Evolutionary conservation across 2,329 filamentous ascomycete species (phyloP), one percentile per base, ranked within the genome.

Genomic region (Alternaria sp.): DNA sequence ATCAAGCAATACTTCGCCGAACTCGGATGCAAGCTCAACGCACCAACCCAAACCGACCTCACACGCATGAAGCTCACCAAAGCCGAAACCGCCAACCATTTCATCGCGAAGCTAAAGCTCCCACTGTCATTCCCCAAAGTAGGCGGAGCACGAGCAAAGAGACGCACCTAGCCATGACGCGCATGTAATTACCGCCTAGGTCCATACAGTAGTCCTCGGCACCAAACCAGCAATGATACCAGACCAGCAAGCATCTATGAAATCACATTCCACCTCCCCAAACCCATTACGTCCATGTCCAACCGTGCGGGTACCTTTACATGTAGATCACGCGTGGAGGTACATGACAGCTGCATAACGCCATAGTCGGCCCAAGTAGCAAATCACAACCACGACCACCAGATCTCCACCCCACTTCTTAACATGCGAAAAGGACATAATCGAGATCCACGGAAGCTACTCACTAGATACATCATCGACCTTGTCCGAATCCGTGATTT

Each of bases 101-200:
- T 81, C 63, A 82, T 94, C 53, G 93, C 91, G 12, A 89, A 89
- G 70, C 82, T 98, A 72, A 88, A 86, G 71, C 79, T 97, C 66
- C 96, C 96, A 4, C 82, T 97, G 50, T 86, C 90, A 62, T 97
- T 97, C 77, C 96, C 95, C 1, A 93, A 91, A 82, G 62, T 77
- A 10, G 72, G 68, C 45, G 73, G 68, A 15, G 67, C 68, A 3
- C 58, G 66, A 13, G 67, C 67, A 47, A 71, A 58, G 65, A 67
- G 68, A 61, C 21, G 59, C 10, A 25, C 45, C 13, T 58, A 50
- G 46, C 26, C 21, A n/a, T 44, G 28, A 58, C 23, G 21, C 12
- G 23, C 30, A 17, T 30, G 21, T 25, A 45, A 19, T 40, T n/a
- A 10, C 64, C 66, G 61, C 28, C 15, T 36, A 49, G n/a, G 17